Evolutionary conservation across 2,329 filamentous ascomycete genomes (phyloP).

Genomic region (Cladosporium sp.): DNA sequence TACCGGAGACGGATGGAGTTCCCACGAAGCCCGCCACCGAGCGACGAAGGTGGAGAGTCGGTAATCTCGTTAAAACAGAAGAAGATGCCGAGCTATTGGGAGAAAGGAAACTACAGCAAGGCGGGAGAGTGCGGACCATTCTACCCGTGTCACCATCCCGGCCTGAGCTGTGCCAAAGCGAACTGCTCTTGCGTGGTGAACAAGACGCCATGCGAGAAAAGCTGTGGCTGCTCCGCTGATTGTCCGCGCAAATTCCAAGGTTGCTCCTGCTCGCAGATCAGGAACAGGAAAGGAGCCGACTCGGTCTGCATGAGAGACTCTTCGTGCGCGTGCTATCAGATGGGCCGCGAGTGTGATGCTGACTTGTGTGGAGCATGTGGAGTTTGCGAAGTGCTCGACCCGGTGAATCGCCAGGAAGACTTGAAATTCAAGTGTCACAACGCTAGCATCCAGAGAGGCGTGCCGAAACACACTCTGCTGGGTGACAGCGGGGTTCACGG

Average conservation of each 20-base stretch:
- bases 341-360: slow-evolving; percentile 76
- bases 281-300: slow-evolving; percentile 6
- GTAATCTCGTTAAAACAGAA: not conserved
- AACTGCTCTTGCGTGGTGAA: slow-evolving; percentile 58
- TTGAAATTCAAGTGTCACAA: slow-evolving; percentile 62
- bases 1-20: slow-evolving; percentile 24
- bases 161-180: slow-evolving; percentile 53
- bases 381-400: slow-evolving; percentile 61
- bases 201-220: slow-evolving; percentile 64
- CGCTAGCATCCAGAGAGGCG: slow-evolving; percentile 62
- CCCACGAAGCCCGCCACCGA: slow-evolving; percentile 2
- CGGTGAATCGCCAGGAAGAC: slow-evolving; percentile 55
- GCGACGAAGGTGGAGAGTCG: slow-evolving; percentile 4
- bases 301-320: slow-evolving; percentile 34
- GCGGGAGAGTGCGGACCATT: slow-evolving; percentile 48
- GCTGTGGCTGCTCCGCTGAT: slow-evolving; percentile 57
- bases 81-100: slow-evolving; percentile 3
- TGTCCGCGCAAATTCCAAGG: slow-evolving; percentile 49
- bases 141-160: slow-evolving; percentile 63
- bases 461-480: slow-evolving; percentile 59
- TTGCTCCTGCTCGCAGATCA: slow-evolving; percentile 30
- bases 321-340: slow-evolving; percentile 61
- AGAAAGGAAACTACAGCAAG: slow-evolving; percentile 16
- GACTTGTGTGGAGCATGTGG: slow-evolving; percentile 68
- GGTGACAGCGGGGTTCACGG: slow-evolving; percentile 68